Percentiles rank a stretch among this genome's conserved stretches.
Evolutionary conservation across 352 stramenopile species (phyloP).

Genomic region (Globisporangium radiosum): DNA sequence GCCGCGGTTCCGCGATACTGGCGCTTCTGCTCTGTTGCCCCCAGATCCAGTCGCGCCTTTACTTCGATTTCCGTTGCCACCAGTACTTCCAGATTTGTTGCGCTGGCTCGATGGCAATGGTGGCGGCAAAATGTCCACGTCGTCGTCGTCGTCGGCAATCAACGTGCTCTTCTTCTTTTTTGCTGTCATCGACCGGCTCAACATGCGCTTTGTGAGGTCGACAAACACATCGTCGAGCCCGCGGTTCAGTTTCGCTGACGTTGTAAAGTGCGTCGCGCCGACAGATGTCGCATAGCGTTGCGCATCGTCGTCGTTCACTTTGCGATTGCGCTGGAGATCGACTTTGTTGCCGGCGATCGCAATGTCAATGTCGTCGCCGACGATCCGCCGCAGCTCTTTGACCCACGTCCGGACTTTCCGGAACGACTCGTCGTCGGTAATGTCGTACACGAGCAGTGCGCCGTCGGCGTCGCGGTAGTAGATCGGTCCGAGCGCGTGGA

Average conservation of each 20-base stretch:
- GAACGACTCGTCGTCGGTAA: conserved; percentile 90
- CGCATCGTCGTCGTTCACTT: conserved; percentile 84
- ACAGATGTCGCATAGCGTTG: conserved; percentile 82
- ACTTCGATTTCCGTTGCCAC: no score
- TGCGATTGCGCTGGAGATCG: conserved; percentile 86
- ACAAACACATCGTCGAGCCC: conserved; percentile 90
- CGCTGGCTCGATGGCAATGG: conserved; percentile 16
- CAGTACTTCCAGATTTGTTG: no score
- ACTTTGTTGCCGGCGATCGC: conserved; percentile 91
- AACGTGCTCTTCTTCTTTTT: conserved; percentile 81
- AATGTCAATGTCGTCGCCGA: conserved; percentile 89
- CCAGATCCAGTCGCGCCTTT: background rate
- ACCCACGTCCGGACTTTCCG: conserved; percentile 91
- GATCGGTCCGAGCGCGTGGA: conserved; percentile 81
- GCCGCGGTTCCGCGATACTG: conserved; percentile 27
- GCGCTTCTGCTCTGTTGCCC: conserved; percentile 1
- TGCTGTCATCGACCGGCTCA: conserved; percentile 33
- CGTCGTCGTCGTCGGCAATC: conserved; percentile 67
- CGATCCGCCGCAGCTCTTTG: conserved; percentile 87
- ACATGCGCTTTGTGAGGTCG: conserved; percentile 81
- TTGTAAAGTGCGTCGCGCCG: conserved; percentile 85
- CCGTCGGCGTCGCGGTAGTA: conserved; percentile 89
- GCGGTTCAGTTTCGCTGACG: conserved; percentile 89
- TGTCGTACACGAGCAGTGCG: conserved; percentile 90
- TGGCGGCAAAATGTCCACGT: background rate